Evolutionary conservation across 2,329 filamentous ascomycete species (phyloP), one percentile per base, ranked within the genome.

Genomic region (Rosellinia necatrix): DNA sequence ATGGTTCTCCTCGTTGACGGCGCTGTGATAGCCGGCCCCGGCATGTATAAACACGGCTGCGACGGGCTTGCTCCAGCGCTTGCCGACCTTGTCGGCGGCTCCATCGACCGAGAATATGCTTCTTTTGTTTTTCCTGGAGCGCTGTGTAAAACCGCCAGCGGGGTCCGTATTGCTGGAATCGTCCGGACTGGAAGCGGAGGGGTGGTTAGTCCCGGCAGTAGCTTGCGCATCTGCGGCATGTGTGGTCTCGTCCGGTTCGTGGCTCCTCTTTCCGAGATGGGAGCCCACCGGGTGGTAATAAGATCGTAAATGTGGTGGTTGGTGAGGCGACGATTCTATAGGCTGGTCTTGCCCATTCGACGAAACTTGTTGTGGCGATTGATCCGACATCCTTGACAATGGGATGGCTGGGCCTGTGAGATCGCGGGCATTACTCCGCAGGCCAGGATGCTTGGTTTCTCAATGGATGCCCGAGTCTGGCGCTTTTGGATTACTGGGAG

Each of bases 11-110:
- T 99, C 92, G 69, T 97, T 97, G 58, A 89, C 84, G 21, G 84
- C 78, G 69, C 92, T 97, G 72, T 99, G 94, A 67, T 91, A 99
- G 3, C 94, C 94, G 13, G 94, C 94, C 29, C 94, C 94, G 32
- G 93, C 94, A 73, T 99, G 94, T 40, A 99, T 88, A 72, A 96
- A 97, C 49, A 99, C 93, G 56, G 91, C 92, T 54, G 75, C 62
- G 12, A 69, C 64, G 13, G 64, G 64, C 37, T 49, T 53, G n/a
- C 74, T 73, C 59, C 56, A 59, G 10, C 75, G 42, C 72, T 62
- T 53, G 72, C 22, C 56, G 3, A 25, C 68, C 29, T 71, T 75
- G 57, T 79, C 76, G 15, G 75, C 61, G 27, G 75, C 66, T 37
- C 78, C 78, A 61, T 80, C 76, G 22, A 70, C 66, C 48, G 58